These are phyloP conservation scores for Aphanomyces stellatus DNA, from an alignment of 352 stramenopile species.

Conservation along the genomic window DNA sequence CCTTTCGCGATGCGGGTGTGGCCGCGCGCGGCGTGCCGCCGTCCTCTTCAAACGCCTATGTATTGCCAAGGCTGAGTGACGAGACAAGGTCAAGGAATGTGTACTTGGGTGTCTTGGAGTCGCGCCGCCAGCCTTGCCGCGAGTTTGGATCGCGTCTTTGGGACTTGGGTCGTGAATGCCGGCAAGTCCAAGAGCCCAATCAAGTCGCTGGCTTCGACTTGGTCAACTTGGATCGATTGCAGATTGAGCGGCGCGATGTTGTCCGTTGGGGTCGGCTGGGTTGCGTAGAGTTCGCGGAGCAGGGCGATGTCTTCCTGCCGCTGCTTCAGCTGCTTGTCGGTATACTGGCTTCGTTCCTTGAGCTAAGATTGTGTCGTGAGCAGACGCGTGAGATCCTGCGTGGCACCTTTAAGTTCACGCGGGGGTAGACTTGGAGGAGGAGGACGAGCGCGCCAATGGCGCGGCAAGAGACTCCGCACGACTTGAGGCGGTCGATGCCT, in stretches of 20 bases:
- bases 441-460: constrained; percentile 12
- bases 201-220: not conserved
- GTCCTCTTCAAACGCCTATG: not conserved
- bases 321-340: not conserved
- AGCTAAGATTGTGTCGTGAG: not conserved
- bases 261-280: not conserved
- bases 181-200: constrained; percentile 4
- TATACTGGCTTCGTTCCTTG: not conserved
- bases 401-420: constrained; percentile 12
- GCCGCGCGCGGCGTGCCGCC: not conserved
- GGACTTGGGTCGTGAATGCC: not conserved
- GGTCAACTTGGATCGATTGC: too few relatives aligned
- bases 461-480: not conserved
- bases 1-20: not conserved
- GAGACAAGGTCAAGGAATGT: not conserved
- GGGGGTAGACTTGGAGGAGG: constrained; percentile 14
- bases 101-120: not conserved
- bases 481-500: constrained; percentile 13
- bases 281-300: constrained; percentile 11
- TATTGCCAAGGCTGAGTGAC: not conserved
- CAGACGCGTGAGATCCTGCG: not conserved
- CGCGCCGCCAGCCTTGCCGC: constrained; percentile 8
- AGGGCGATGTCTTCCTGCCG: constrained; percentile 5
- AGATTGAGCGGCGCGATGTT: not conserved
- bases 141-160: constrained; percentile 15